Percentiles rank a stretch among this genome's conserved stretches.
Evolutionary conservation across 2,329 filamentous ascomycete genomes (phyloP).

Genomic region (Shiraia sp.): DNA sequence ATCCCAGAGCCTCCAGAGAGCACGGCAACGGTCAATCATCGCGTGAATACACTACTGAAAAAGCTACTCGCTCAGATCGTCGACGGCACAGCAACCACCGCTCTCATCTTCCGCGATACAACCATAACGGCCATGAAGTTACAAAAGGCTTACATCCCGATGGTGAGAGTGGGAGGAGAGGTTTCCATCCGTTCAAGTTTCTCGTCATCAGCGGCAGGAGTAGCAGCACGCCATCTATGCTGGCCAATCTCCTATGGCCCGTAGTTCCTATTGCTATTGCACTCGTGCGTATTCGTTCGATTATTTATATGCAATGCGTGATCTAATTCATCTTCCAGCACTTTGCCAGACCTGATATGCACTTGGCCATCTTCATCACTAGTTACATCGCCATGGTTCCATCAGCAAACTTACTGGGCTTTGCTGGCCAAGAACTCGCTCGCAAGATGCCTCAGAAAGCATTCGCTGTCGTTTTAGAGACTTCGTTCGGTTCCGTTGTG

Average conservation of each 20-base stretch:
- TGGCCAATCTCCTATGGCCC: conserved; percentile 75
- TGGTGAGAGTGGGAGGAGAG: conserved; percentile 70
- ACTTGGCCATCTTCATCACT: conserved; percentile 69
- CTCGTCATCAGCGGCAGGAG: conserved; percentile 66
- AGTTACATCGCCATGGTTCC: conserved; percentile 80
- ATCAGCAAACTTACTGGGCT: conserved; percentile 74
- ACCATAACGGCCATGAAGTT: conserved; percentile 51
- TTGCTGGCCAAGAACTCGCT: conserved; percentile 72
- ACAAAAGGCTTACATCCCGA: conserved; percentile 51
- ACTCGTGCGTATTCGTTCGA: conserved; percentile 50
- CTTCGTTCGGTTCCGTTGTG: conserved; percentile 70
- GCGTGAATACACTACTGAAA: conserved; percentile 29
- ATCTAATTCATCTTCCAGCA: conserved; percentile 38
- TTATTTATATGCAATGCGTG: background rate
- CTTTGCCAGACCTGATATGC: conserved; percentile 58
- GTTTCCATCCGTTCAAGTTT: conserved; percentile 67
- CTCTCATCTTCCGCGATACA: conserved; percentile 41
- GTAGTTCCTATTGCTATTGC: conserved; percentile 72
- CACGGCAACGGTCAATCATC: conserved; percentile 10
- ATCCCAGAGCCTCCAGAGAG: conserved; percentile 19
- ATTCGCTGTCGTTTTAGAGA: conserved; percentile 64
- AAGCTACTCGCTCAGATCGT: conserved; percentile 10
- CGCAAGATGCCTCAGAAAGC: conserved; percentile 74
- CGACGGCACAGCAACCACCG: conserved; percentile 11
- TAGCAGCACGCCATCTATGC: conserved; percentile 64